These are phyloP conservation scores for Aotearoamyces nothofagi DNA, from an alignment of 2,329 filamentous ascomycete genomes.

Conservation along the genomic window DNA sequence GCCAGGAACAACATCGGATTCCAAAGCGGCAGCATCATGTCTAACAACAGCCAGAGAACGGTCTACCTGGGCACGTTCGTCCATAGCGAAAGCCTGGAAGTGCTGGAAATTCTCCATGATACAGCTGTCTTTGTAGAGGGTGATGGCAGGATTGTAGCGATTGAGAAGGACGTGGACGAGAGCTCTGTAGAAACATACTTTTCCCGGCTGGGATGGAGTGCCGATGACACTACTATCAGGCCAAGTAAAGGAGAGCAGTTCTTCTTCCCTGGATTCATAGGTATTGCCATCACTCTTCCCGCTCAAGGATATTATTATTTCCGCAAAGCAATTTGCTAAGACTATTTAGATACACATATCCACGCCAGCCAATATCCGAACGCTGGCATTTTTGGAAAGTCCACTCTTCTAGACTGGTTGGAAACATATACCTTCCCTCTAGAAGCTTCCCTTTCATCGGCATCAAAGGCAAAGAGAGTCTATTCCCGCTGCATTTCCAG, in stretches of 20 bases:
- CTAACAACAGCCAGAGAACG: constrained; percentile 25
- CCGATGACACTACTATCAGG: constrained; percentile 9
- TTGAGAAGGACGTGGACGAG: constrained; percentile 11
- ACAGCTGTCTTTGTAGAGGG: constrained; percentile 34
- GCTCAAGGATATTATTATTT: constrained; percentile 2
- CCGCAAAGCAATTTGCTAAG: constrained; percentile 11
- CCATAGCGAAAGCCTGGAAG: constrained; percentile 31
- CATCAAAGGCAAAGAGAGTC: constrained; percentile 47
- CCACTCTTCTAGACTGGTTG: constrained; percentile 86
- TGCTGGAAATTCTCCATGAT: constrained; percentile 31
- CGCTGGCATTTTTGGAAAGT: constrained; percentile 81
- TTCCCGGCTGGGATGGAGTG: constrained; percentile 20
- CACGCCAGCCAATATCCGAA: constrained; percentile 95
- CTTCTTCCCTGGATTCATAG: constrained; percentile 75
- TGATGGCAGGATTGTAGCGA: constrained; percentile 29
- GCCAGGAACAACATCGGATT: too few relatives aligned
- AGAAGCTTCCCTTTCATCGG: constrained; percentile 57
- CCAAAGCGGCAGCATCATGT: constrained; percentile 28
- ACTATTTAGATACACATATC: constrained; percentile 70
- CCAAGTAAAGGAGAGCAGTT: constrained; percentile 38
- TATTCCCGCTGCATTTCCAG: constrained; percentile 67
- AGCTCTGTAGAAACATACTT: constrained; percentile 10
- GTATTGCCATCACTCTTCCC: constrained; percentile 24
- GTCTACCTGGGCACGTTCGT: constrained; percentile 49
- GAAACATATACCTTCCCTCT: constrained; percentile 90